Base-by-base conservation (phyloP, 768 basidiomycete genomes). In the Pulveroboletus sp. region DNA sequence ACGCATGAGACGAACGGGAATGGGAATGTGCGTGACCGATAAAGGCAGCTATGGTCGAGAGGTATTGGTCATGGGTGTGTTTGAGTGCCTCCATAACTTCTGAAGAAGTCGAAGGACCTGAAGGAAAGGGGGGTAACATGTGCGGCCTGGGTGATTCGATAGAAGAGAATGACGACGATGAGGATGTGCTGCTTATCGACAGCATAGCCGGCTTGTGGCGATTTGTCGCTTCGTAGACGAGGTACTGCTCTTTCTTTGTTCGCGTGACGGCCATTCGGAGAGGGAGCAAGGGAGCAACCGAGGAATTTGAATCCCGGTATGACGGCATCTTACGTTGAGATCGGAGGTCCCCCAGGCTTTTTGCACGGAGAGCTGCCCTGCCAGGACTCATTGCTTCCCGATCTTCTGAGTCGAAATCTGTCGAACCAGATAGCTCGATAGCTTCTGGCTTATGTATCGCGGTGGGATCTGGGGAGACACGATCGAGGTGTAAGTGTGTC, bases 21-120 rank as follows among this genome's bases (percentile, higher is more conserved):
- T 97, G 90, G 14, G 90, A 89, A 61, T 98, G 95, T 2, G 93
- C 89, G 63, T 97, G 93, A 1, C 94, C 95, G 59, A 99, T 96
- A 67, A 99, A 93, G 6, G 94, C 95, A 19, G 96, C 94, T 62
- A 96, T 92, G 17, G 92, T 89, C 5, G 92, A 95, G 11, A 98
- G 75, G 60, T 94, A 88, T 42, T 86, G 81, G 63, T 96, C 93
- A 63, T 96, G 93, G 13, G 89, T 89, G 53, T 75, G 70, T n/a
- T 86, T 82, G 38, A 96, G 76, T 7, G 85, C 82, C 50, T 86
- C 85, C 68, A 87, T 75, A 6, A 90, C 80, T 60, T 89, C 84
- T 2, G 76, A 68, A 40, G 83, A 74, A 20, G 78, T 82, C 31
- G 83, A 81, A 39, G 86, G 83, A 4, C 91, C 91, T 32, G 75